phyloP scores from a whole-genome alignment of 1,284 basidiomycete species.

The Fomitopsis palustris region DNA sequence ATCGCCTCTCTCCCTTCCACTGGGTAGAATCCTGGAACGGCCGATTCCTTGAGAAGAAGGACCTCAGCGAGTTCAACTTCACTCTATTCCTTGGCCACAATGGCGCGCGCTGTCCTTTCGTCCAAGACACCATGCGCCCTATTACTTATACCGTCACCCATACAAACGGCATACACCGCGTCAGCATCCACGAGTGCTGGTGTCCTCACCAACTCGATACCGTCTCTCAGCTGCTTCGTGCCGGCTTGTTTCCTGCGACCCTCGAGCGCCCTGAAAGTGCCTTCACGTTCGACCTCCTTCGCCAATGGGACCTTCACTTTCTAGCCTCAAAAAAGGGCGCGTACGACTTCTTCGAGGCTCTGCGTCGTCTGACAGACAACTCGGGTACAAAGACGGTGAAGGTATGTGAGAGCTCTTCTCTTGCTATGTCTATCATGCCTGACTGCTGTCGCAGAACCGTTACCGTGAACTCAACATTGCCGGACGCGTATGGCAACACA shows the following conservation, averaged over 20 bases:
- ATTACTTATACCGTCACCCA: neutral
- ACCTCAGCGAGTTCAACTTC: neutral
- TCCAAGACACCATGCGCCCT: neutral
- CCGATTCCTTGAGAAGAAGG: neutral
- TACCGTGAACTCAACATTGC: neutral
- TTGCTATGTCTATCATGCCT: neutral
- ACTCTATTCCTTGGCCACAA: neutral
- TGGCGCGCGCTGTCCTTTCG: neutral
- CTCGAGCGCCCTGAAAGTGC: neutral
- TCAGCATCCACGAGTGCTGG: neutral
- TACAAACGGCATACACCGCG: neutral
- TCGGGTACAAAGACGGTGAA: neutral
- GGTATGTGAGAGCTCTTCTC: neutral
- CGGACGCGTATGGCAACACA: neutral
- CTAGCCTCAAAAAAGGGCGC: conserved; percentile 1
- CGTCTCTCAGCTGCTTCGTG: neutral
- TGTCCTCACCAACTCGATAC: neutral
- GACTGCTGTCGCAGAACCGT: neutral
- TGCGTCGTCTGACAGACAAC: neutral
- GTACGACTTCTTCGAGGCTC: neutral
- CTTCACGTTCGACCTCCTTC: neutral
- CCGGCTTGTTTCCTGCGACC: neutral
- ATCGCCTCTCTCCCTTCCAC: neutral
- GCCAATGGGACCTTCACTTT: neutral
- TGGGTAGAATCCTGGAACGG: neutral